phyloP scores from a whole-genome alignment of 1,284 basidiomycete genomes.

The Phaffia rhodozyma region DNA sequence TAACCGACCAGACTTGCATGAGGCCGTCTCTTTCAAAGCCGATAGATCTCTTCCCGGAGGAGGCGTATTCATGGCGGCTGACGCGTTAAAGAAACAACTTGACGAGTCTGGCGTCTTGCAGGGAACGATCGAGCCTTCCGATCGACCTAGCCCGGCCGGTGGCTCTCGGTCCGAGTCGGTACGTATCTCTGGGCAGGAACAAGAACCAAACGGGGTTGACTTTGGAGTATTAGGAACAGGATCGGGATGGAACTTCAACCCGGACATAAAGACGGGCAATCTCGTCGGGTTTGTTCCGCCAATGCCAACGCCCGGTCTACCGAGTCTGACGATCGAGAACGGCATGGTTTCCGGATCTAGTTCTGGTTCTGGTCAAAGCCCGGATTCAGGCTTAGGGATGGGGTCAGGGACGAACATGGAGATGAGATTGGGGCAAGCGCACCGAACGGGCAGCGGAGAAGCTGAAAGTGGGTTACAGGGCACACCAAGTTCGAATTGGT shows the following conservation, averaged over 20 bases:
- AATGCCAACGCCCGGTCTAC: no score
- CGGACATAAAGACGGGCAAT: neutral
- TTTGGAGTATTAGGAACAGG: neutral
- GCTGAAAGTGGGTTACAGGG: neutral
- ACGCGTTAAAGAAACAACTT: slow-evolving; percentile 21
- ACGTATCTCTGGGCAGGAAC: neutral
- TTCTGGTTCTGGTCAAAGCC: neutral
- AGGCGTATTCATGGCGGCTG: slow-evolving; percentile 61
- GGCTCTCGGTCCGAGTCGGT: neutral
- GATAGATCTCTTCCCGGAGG: slow-evolving; percentile 53
- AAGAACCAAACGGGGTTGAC: neutral
- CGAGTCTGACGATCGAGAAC: no score
- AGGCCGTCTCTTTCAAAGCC: slow-evolving; percentile 25
- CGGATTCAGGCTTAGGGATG: neutral
- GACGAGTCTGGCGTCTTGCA: neutral
- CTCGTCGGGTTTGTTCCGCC: no score
- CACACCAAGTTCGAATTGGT: neutral
- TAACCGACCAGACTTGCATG: slow-evolving; percentile 27
- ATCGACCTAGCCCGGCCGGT: neutral
- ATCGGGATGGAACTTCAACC: neutral
- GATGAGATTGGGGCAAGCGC: neutral
- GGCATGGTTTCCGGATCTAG: no score
- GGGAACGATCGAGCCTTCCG: neutral
- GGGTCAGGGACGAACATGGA: neutral
- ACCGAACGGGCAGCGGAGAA: neutral